Conservation (phyloP, 345 rosid species). For the Rhodomyrtus tomentosa region DNA sequence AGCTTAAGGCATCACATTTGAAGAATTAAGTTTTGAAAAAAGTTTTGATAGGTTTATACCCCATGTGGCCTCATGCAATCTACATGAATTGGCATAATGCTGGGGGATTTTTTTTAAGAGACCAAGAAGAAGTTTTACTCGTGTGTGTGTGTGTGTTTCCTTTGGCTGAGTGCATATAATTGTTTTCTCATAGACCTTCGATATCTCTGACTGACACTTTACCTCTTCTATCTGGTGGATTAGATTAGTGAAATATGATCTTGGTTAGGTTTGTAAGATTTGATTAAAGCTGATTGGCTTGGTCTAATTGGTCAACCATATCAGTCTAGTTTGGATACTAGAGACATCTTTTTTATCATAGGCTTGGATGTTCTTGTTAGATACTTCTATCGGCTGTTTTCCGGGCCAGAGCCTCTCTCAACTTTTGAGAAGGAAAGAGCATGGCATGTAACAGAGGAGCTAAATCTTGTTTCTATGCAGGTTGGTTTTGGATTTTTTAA, state of each 20-base stretch:
- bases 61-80: neutral
- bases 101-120: neutral
- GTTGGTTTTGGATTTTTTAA: conserved; percentile 16
- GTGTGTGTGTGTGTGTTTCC: neutral
- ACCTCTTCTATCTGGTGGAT: neutral
- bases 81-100: neutral
- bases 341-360: neutral
- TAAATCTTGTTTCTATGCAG: conserved; percentile 77
- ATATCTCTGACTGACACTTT: neutral
- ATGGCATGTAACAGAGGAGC: conserved; percentile 73
- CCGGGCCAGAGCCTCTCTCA: conserved; percentile 66
- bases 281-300: neutral
- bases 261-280: neutral
- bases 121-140: neutral
- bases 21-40: neutral
- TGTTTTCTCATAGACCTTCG: neutral
- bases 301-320: neutral
- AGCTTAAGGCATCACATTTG: neutral
- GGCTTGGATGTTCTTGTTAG: conserved; percentile 16
- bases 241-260: neutral
- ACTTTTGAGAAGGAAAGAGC: conserved; percentile 66
- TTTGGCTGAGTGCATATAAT: neutral
- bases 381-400: conserved; percentile 75
- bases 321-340: neutral
- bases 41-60: neutral